Percentiles rank a stretch among this genome's conserved stretches.
Evolutionary conservation across 305 asterid genomes (phyloP).

Genomic region (Salvia sclarea): DNA sequence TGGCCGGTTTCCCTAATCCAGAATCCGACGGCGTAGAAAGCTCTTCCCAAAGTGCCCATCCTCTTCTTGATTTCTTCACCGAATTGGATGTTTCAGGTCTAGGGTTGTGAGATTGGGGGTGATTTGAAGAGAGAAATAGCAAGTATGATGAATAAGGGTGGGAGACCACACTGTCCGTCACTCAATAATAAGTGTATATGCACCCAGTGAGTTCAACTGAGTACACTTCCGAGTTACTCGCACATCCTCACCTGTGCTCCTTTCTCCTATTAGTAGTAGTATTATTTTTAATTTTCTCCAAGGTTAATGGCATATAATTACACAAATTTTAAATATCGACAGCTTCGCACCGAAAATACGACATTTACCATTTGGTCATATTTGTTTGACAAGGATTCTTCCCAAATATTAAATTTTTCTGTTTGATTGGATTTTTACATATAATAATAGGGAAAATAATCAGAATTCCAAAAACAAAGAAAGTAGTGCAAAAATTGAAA

Average conservation of each 20-base stretch:
- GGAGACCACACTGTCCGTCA: slow-evolving; percentile 24
- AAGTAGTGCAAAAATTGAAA: too few species aligned
- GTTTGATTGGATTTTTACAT: too few species aligned
- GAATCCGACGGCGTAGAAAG: slow-evolving; percentile 86
- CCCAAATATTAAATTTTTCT: too few species aligned
- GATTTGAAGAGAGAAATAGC: slow-evolving; percentile 24
- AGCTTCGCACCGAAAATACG: too few species aligned
- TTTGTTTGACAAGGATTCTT: too few species aligned
- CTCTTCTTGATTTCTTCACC: slow-evolving; percentile 19
- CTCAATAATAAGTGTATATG: slow-evolving; percentile 5
- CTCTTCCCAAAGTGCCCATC: slow-evolving; percentile 73
- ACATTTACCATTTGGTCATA: too few species aligned
- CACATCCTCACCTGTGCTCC: background rate
- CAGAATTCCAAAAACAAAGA: too few species aligned
- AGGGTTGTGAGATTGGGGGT: slow-evolving; percentile 34
- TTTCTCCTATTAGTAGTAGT: background rate
- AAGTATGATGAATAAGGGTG: slow-evolving; percentile 9
- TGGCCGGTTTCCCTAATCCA: slow-evolving; percentile 98
- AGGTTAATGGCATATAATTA: too few species aligned
- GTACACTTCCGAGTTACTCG: slow-evolving; percentile 13
- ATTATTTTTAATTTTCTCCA: background rate
- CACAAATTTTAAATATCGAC: too few species aligned
- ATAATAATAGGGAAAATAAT: too few species aligned
- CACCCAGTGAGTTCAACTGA: slow-evolving; percentile 33
- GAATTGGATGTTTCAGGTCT: slow-evolving; percentile 10